Percentiles rank a stretch among this genome's conserved stretches.
These are phyloP conservation scores for Strigomonas oncopelti DNA, from an alignment of 208 protist genomes.

Conservation along the genomic window DNA sequence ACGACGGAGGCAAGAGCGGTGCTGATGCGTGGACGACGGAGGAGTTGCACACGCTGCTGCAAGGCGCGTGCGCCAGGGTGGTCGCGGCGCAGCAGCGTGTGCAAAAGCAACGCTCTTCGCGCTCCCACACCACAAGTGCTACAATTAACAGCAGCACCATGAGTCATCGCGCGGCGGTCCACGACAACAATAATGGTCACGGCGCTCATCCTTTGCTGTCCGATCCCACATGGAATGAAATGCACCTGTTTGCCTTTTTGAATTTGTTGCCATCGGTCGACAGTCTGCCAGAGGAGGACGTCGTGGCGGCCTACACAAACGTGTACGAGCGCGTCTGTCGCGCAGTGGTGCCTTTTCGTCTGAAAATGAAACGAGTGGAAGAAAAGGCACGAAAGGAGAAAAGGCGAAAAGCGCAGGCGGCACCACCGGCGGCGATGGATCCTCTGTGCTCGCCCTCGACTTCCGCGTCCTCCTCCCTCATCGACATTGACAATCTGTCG, in stretches of 20 bases:
- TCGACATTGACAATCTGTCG: conserved; percentile 1
- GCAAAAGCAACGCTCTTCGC: background rate
- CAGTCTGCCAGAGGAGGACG: conserved; percentile 30
- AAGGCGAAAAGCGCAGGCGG: background rate
- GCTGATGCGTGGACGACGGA: background rate
- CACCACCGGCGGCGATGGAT: background rate
- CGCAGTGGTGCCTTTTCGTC: conserved; percentile 24
- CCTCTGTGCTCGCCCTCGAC: background rate
- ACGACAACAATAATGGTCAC: background rate
- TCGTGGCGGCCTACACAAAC: conserved; percentile 33
- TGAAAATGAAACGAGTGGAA: background rate
- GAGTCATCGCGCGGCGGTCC: conserved; percentile 6
- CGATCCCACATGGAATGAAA: background rate
- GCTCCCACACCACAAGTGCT: background rate
- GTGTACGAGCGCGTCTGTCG: conserved; percentile 22
- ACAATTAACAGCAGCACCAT: background rate
- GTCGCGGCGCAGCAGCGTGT: background rate
- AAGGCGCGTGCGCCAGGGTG: background rate
- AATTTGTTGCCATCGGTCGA: conserved; percentile 38
- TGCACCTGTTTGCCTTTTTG: conserved; percentile 18
- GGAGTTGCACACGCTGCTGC: background rate
- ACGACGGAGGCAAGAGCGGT: no score
- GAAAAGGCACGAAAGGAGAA: background rate
- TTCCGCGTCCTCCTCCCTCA: background rate
- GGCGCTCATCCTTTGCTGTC: background rate